Evolutionary conservation across 495 filamentous ascomycete species (phyloP).

Genomic region (Lentithecium fluviatile): DNA sequence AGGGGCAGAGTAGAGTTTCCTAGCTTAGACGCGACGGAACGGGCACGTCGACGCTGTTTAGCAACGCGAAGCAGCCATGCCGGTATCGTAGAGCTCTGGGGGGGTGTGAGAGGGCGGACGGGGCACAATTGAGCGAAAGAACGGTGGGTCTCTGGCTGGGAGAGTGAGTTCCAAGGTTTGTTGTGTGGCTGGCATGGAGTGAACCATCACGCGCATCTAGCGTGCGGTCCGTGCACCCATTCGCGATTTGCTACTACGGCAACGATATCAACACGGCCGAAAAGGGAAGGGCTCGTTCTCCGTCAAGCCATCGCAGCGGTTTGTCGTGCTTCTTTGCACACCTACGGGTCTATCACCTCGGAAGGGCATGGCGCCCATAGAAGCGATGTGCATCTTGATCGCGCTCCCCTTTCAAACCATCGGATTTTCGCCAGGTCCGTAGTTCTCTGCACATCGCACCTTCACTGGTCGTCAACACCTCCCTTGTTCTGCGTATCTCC

Average conservation of each 20-base stretch:
- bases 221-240: neutral
- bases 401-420: too few species aligned
- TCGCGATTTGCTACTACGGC: neutral
- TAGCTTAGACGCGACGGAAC: conserved; percentile 9
- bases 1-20: conserved; percentile 13
- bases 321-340: too few species aligned
- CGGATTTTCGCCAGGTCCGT: too few species aligned
- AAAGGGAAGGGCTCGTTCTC: too few species aligned
- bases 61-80: conserved; percentile 14
- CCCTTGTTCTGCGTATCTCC: too few species aligned
- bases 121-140: conserved; percentile 26
- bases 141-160: neutral
- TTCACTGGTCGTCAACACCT: too few species aligned
- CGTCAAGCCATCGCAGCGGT: too few species aligned
- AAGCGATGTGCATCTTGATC: too few species aligned
- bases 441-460: too few species aligned
- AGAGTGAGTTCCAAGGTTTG: conserved; percentile 1
- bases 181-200: conserved; percentile 20
- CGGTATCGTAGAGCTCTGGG: neutral
- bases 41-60: conserved; percentile 19
- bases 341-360: too few species aligned
- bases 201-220: neutral
- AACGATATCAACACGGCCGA: neutral
- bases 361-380: too few species aligned
- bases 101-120: neutral